Base-by-base conservation (phyloP, 1,284 basidiomycete genomes). In the Sphagnurus paluster region DNA sequence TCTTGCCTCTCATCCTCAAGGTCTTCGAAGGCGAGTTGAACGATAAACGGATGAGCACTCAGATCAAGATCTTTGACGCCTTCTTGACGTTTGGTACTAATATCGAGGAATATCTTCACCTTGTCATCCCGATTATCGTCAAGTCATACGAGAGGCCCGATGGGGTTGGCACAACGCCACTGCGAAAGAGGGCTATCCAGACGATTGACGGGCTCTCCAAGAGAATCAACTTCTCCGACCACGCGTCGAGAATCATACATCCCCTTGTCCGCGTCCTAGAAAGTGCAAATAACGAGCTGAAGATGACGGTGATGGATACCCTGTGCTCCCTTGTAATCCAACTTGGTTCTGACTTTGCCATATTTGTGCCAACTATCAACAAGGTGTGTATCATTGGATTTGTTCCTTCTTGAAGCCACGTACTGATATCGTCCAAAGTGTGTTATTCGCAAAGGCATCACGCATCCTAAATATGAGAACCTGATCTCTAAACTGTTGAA, bases 171-270 rank as follows among this genome's bases (percentile, higher is more conserved):
- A 79, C 87, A 1, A 78, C 81, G 1, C 71, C 81, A 23, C 71
- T 99, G 37, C 85, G 96, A 34, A 93, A 92, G 66, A 82, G 87
- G 37, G 95, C 96, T 0, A 89, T 99, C 39, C 82, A 90, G 52
- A 96, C 93, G 0, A 90, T 98, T 14, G 94, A 94, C 35, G 90
- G 91, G 23, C 72, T 99, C 14, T 94, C 93, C 11, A 81, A 88
- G 54, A 85, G 96, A 54, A 93, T 99, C 59, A 98, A 99, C 69
- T 98, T 99, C 63, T 95, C 92, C n/a, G 97, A 99, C 62, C 95
- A 99, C 60, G 94, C 96, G 6, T 97, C 94, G 14, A 82, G 96
- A 37, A 98, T 99, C 59, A 92, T 99, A 19, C 97, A 98, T 61
- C 96, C 97, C 2, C 76, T 99, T 11, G 88, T 95, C 30, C 82